Conservation (phyloP, 352 stramenopile genomes). For the Globisporangium orthogonon region DNA sequence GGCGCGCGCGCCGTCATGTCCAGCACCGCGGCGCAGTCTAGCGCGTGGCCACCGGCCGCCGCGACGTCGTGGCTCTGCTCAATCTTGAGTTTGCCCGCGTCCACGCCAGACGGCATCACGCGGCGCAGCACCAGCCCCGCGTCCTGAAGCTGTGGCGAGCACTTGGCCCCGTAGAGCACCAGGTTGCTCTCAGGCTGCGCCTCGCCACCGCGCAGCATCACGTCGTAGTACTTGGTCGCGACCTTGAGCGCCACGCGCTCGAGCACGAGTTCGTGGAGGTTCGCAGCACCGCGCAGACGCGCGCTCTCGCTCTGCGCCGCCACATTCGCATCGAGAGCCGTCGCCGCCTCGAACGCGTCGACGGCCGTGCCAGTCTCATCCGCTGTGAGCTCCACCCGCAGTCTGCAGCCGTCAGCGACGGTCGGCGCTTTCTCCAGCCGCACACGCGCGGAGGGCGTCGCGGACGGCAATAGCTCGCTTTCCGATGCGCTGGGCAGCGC, state of each 20-base stretch:
- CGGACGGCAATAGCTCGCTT: slow-evolving; percentile 9
- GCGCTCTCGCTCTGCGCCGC: slow-evolving; percentile 6
- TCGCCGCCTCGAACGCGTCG: slow-evolving; percentile 12
- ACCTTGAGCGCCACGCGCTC: slow-evolving; percentile 18
- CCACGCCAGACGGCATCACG: slow-evolving; percentile 11
- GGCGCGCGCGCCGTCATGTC: slow-evolving; percentile 11
- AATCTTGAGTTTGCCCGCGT: slow-evolving; percentile 4
- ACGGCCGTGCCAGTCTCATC: background rate
- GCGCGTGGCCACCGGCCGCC: background rate
- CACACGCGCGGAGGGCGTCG: slow-evolving; percentile 1
- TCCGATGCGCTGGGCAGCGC: slow-evolving; percentile 6
- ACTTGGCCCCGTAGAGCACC: slow-evolving; percentile 14
- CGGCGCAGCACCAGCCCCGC: slow-evolving; percentile 10
- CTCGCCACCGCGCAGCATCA: slow-evolving; percentile 11
- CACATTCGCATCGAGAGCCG: slow-evolving; percentile 13
- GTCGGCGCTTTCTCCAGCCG: slow-evolving; percentile 12
- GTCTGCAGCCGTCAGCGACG: slow-evolving; percentile 5
- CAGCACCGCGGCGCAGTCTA: slow-evolving; percentile 17
- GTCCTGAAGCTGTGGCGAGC: slow-evolving; percentile 7
- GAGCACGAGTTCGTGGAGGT: slow-evolving; percentile 15
- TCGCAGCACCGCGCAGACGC: slow-evolving; percentile 6
- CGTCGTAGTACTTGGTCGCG: slow-evolving; percentile 15
- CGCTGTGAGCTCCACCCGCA: slow-evolving; percentile 2
- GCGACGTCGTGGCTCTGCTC: slow-evolving; percentile 6
- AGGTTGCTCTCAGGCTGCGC: slow-evolving; percentile 10